Base-by-base conservation (phyloP, 2,329 filamentous ascomycete genomes). In the Kalmusia sp. region DNA sequence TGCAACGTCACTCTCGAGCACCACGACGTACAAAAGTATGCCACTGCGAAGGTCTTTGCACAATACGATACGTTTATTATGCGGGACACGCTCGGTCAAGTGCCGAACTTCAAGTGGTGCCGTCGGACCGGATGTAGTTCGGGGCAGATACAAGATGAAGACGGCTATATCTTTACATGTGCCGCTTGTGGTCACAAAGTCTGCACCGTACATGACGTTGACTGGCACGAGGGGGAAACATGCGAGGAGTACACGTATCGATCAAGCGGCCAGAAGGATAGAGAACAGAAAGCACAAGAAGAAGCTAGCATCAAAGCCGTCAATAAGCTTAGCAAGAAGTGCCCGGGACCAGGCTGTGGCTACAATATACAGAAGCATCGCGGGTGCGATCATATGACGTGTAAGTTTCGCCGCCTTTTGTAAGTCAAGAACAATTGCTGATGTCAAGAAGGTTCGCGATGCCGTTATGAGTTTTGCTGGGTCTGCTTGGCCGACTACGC, bases 21-120 rank as follows among this genome's bases (percentile, higher is more conserved):
- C 57, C 63, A 74, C 15, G 77, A 81, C 15, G 74, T 87, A 11
- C 62, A 63, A 33, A 45, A 55, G 5, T 63, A 64, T n/a, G 67
- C 66, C 21, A 45, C 49, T 14, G 40, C 39, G 8, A 61, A 62
- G 7, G 46, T 54, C 0, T 70, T 67, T 27, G 41, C 55, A 22
- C 53, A 59, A 41, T 70, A 64, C 54, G 81, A 84, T 47, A 71
- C 61, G 1, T 70, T 82, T 28, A 68, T 78, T 2, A 67, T 79
- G 6, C 72, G 79, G 6, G 70, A 72, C 12, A 76, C 77, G 14
- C 71, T 85, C 46, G 72, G 72, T 11, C 63, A 72, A 39, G 68
- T 79, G 3, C 69, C 76, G 0, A 78, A 80, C 45, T 86, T 85
- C 62, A 68, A 79, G n/a, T 84, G 81, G 79, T 87, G 84, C 58